A percentile compares a stretch with the other conserved stretches of the same genome.
phyloP scores from a whole-genome alignment of 305 asterid species.

The Fraxinus platypoda region DNA sequence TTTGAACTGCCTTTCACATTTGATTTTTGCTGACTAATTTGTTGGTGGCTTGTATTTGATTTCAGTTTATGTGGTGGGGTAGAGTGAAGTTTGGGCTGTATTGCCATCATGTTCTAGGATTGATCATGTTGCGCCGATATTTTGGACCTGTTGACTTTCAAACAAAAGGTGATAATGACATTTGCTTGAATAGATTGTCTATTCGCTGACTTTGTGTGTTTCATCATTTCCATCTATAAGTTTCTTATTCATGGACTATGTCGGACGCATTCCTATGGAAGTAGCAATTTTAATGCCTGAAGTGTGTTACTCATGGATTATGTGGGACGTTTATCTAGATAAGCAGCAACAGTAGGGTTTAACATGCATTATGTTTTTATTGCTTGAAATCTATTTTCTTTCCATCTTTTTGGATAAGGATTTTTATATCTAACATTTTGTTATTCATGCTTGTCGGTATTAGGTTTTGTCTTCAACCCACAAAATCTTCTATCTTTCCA shows the following conservation, averaged over 20 bases:
- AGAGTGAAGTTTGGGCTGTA: background rate
- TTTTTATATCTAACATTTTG: background rate
- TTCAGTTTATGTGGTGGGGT: background rate
- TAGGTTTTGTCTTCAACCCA: background rate
- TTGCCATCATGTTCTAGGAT: background rate
- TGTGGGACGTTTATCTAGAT: background rate
- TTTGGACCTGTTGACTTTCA: background rate
- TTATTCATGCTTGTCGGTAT: background rate
- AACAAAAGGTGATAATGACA: background rate
- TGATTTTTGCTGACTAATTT: background rate
- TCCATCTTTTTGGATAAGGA: background rate
- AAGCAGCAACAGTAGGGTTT: background rate
- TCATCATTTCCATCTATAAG: background rate
- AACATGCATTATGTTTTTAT: background rate
- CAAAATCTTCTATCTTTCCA: background rate
- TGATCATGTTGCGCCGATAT: background rate
- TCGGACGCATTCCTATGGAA: background rate
- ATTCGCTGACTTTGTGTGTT: background rate
- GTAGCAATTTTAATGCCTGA: background rate
- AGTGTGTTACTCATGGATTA: background rate
- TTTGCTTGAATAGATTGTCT: background rate
- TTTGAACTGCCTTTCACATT: background rate
- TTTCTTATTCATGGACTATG: background rate
- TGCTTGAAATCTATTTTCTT: background rate
- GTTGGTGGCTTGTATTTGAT: background rate